These are phyloP conservation scores for Ganoderma leucocontextum DNA, from an alignment of 1,284 basidiomycete genomes.

Conservation along the genomic window DNA sequence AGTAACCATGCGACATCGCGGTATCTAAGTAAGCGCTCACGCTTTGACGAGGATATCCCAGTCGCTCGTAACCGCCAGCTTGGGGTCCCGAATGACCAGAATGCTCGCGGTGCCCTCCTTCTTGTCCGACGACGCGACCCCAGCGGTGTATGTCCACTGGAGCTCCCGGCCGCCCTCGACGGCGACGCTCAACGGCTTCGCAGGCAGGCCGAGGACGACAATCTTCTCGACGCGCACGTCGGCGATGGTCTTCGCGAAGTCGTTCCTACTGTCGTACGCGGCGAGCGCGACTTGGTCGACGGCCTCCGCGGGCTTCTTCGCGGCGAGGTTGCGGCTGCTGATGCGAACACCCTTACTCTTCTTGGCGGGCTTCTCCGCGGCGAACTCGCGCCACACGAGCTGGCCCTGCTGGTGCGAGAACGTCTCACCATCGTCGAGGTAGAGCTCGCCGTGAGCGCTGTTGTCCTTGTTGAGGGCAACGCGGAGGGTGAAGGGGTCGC, in stretches of 20 bases:
- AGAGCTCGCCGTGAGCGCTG: conserved; percentile 84
- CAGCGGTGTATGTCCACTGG: conserved; percentile 64
- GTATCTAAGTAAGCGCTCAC: conserved; percentile 1
- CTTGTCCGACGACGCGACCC: conserved; percentile 57
- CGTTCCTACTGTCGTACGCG: conserved; percentile 65
- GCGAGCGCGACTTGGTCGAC: conserved; percentile 60
- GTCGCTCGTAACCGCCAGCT: conserved; percentile 66
- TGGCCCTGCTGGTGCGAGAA: conserved; percentile 83
- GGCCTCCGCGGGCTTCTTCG: conserved; percentile 51
- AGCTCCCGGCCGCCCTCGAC: conserved; percentile 57
- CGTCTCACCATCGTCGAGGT: conserved; percentile 94
- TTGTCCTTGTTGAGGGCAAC: conserved; percentile 79
- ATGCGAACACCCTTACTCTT: conserved; percentile 56
- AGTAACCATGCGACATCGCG: neutral
- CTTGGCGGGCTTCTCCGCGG: conserved; percentile 56
- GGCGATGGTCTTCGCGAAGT: conserved; percentile 71
- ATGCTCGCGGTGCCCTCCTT: conserved; percentile 70
- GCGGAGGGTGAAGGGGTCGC: conserved; percentile 93
- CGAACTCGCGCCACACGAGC: conserved; percentile 84
- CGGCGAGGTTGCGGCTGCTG: conserved; percentile 63
- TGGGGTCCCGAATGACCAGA: conserved; percentile 83
- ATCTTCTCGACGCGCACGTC: conserved; percentile 84
- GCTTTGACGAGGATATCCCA: conserved; percentile 67
- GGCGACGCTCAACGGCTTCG: conserved; percentile 68
- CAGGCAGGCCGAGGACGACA: conserved; percentile 77